Percentiles rank a stretch among this genome's conserved stretches.
These are phyloP conservation scores for Podospora bellae-mahoneyi DNA, from an alignment of 495 filamentous ascomycete genomes.

Conservation along the genomic window DNA sequence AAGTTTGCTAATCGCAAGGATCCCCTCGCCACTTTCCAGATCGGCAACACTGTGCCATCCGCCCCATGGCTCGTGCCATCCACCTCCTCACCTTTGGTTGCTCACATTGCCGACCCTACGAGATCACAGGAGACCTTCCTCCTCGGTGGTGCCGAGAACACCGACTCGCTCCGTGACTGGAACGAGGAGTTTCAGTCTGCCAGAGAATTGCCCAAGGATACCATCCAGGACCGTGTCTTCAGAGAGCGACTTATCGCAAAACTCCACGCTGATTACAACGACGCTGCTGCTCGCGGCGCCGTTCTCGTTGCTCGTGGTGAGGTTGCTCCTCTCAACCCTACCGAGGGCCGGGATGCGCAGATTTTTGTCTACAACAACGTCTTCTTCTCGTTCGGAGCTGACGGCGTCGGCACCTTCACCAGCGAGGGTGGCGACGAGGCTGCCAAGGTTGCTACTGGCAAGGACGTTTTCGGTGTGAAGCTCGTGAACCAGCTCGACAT, in stretches of 20 bases:
- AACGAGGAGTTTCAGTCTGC: constrained; percentile 99
- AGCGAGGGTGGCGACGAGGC: constrained; percentile 96
- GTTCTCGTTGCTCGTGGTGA: constrained; percentile 90
- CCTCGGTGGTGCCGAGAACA: constrained; percentile 82
- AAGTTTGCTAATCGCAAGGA: constrained; percentile 79
- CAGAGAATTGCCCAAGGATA: constrained; percentile 85
- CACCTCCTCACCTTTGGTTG: constrained; percentile 55
- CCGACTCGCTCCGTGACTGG: constrained; percentile 94
- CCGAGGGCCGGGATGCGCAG: constrained; percentile 86
- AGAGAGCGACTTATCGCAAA: constrained; percentile 90
- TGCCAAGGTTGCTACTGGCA: constrained; percentile 91
- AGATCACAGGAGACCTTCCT: constrained; percentile 92
- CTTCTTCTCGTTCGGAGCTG: constrained; percentile 97
- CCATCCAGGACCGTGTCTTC: constrained; percentile 94
- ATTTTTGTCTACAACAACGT: constrained; percentile 99
- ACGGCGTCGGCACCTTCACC: constrained; percentile 95
- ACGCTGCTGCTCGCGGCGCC: constrained; percentile 91
- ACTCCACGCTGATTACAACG: constrained; percentile 95
- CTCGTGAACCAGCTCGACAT: constrained; percentile 97
- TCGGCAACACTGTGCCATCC: constrained; percentile 87
- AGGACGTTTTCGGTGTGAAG: constrained; percentile 91
- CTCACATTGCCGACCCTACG: constrained; percentile 78
- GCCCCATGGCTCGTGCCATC: constrained; percentile 87
- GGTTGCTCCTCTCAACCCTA: constrained; percentile 94
- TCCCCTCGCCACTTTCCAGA: constrained; percentile 86